Conservation (phyloP, 106 monocot species). For the Xerophyta viscosa region DNA sequence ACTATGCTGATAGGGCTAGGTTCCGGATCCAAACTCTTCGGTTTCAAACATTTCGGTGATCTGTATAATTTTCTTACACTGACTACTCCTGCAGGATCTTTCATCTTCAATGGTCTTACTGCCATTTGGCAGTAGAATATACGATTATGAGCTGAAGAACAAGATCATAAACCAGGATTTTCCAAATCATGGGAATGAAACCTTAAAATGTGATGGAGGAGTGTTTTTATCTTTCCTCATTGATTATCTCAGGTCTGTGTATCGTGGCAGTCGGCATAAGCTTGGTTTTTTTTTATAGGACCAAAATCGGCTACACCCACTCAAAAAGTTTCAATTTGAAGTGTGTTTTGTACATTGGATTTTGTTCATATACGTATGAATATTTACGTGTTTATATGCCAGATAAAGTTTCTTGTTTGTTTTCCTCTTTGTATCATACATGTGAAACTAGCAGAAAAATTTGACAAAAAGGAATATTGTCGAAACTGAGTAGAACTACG, state of each 20-base stretch:
- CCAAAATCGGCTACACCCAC: conserved; percentile 41
- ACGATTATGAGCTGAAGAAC: conserved; percentile 50
- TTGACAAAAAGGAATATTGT: no score
- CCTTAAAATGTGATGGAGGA: conserved; percentile 33
- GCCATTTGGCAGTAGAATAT: conserved; percentile 52
- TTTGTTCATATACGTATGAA: no score
- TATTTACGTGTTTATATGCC: no score
- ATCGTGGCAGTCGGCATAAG: conserved; percentile 41
- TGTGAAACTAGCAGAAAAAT: no score
- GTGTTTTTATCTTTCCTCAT: conserved; percentile 48
- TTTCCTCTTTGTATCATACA: no score
- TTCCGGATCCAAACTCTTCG: conserved; percentile 52
- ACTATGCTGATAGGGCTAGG: conserved; percentile 43
- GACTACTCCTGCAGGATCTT: conserved; percentile 45
- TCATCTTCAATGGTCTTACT: conserved; percentile 47
- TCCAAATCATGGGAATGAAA: conserved; percentile 8
- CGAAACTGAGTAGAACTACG: no score
- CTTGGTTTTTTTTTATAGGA: conserved; percentile 50
- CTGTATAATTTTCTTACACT: conserved; percentile 59
- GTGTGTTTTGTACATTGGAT: no score
- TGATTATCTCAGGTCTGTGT: conserved; percentile 53
- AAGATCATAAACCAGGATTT: conserved; percentile 6
- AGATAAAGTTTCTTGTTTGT: no score
- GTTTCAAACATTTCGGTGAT: conserved; percentile 45
- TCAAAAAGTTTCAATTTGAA: no score